These are phyloP conservation scores for Saccharum officinarum DNA, from an alignment of 176 grass and related monocot genomes.

Conservation along the genomic window DNA sequence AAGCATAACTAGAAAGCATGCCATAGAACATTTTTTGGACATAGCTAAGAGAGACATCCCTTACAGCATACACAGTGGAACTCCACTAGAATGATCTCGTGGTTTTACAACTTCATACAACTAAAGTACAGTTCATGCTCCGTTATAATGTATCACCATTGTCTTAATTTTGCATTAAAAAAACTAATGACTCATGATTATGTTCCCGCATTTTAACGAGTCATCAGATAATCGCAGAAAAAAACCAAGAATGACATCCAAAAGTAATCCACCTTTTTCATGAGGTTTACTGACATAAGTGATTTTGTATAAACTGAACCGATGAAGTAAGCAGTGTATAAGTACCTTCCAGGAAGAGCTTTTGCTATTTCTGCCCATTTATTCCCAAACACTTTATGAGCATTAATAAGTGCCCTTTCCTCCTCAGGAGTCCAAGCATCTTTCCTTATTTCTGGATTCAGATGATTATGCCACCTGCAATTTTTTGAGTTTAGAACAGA, in stretches of 20 bases:
- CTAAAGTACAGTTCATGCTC: neutral
- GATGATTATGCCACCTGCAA: constrained; percentile 98
- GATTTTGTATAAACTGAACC: neutral
- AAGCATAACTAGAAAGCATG: constrained; percentile 8
- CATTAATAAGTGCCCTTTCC: constrained; percentile 74
- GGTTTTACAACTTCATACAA: constrained; percentile 8
- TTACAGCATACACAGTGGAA: neutral
- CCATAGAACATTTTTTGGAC: neutral
- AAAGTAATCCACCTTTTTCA: constrained; percentile 8
- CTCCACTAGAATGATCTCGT: neutral
- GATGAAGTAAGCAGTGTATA: constrained; percentile 10
- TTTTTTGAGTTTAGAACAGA: constrained; percentile 26
- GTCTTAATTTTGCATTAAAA: neutral
- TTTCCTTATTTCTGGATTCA: constrained; percentile 93
- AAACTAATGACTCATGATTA: neutral
- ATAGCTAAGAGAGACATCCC: neutral
- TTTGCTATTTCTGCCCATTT: constrained; percentile 99
- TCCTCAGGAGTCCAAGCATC: constrained; percentile 95
- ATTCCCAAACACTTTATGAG: constrained; percentile 82
- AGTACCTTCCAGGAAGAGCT: constrained; percentile 93
- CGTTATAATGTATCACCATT: neutral
- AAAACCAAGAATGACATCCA: neutral
- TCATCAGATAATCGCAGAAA: constrained; percentile 10
- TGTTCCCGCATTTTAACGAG: neutral
- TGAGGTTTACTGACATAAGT: neutral